Conservation (phyloP, 2,329 filamentous ascomycete species). For the Akanthomyces lecanii region DNA sequence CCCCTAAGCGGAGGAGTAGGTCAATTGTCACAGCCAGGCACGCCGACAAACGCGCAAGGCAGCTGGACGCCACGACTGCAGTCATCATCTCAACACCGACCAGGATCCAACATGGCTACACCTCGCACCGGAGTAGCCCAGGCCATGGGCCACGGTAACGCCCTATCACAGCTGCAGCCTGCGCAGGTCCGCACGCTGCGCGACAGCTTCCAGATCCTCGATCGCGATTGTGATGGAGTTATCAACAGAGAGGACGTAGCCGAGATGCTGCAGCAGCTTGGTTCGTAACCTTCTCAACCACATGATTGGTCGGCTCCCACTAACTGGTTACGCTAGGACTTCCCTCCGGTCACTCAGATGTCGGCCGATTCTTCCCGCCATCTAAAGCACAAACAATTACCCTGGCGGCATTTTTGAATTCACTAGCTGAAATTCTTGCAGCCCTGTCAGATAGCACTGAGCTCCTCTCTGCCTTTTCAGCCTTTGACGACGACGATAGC, state of each 20-base stretch:
- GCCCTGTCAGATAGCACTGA: conserved; percentile 74
- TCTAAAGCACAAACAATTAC: conserved; percentile 69
- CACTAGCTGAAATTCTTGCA: conserved; percentile 68
- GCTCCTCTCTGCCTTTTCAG: conserved; percentile 83
- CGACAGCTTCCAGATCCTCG: conserved; percentile 90
- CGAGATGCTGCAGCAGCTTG: conserved; percentile 83
- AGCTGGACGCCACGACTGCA: conserved; percentile 35
- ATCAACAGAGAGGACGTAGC: conserved; percentile 80
- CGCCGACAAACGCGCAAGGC: conserved; percentile 34
- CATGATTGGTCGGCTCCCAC: background rate
- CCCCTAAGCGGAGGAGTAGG: conserved; percentile 24
- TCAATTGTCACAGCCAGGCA: conserved; percentile 38
- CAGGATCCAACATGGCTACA: conserved; percentile 28
- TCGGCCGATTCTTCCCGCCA: conserved; percentile 79
- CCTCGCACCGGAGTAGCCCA: conserved; percentile 36
- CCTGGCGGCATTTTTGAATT: conserved; percentile 80
- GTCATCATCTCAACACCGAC: background rate
- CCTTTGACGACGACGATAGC: conserved; percentile 93
- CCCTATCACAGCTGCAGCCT: conserved; percentile 70
- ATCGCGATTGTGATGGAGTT: conserved; percentile 79
- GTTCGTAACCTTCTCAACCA: conserved; percentile 37
- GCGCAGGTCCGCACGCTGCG: conserved; percentile 81
- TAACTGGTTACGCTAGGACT: conserved; percentile 51
- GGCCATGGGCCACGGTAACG: conserved; percentile 43
- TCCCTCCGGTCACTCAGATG: conserved; percentile 63